phyloP scores from a whole-genome alignment of 2,329 filamentous ascomycete genomes.

The Lasiodiplodia hormozganensis region DNA sequence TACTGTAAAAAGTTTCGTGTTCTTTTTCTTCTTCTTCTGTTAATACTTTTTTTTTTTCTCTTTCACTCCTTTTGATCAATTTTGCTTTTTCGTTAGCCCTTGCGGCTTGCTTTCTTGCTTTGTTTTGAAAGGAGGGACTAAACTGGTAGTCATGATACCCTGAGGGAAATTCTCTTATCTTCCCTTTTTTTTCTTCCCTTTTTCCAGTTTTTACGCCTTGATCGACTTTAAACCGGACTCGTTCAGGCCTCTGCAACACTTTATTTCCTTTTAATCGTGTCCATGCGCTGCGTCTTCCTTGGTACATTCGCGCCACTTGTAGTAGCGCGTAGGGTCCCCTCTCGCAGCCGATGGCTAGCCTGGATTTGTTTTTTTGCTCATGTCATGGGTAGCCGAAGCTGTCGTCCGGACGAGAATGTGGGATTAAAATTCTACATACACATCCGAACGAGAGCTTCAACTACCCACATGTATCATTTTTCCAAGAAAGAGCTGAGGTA shows the following conservation, averaged over 20 bases:
- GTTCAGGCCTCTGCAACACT: not conserved
- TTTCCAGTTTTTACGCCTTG: not conserved
- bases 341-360: too few species aligned
- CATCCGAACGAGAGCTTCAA: too few species aligned
- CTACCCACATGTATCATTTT: too few species aligned
- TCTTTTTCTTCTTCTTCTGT: constrained; percentile 2
- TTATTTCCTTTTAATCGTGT: not conserved
- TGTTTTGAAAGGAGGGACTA: not conserved
- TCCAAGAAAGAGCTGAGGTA: too few species aligned
- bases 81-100: not conserved
- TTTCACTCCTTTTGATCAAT: not conserved
- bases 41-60: constrained; percentile 9
- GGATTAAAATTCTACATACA: too few species aligned
- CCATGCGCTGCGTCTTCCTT: not conserved
- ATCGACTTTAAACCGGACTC: not conserved
- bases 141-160: constrained; percentile 25
- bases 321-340: not conserved
- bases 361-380: too few species aligned
- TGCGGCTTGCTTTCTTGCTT: not conserved
- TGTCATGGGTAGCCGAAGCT: too few species aligned
- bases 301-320: not conserved
- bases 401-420: too few species aligned
- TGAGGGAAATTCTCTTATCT: constrained; percentile 19
- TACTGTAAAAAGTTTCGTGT: not conserved
- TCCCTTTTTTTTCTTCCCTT: not conserved